These are phyloP conservation scores for Tetracentron sinense DNA, from an alignment of 164 flowering plant species.

Conservation along the genomic window DNA sequence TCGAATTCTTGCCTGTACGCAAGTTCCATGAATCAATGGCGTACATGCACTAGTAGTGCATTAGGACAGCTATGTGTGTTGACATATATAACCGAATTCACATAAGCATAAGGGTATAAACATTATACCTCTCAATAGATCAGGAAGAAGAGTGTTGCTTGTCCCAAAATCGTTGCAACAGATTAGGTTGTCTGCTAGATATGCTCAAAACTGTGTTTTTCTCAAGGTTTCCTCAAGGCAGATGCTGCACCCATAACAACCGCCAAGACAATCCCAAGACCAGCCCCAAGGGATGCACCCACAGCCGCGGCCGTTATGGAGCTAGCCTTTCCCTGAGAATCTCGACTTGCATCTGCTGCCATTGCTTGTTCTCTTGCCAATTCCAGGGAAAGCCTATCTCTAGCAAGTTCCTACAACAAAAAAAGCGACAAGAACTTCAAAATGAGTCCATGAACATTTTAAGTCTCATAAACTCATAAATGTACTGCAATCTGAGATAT, in stretches of 20 bases:
- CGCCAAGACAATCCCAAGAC: constrained; percentile 77
- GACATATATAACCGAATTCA: neutral
- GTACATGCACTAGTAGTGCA: neutral
- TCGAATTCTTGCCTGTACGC: too few species aligned
- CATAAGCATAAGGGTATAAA: neutral
- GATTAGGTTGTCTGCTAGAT: neutral
- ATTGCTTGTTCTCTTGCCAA: constrained; percentile 51
- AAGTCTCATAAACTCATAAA: neutral
- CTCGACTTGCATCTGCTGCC: constrained; percentile 32
- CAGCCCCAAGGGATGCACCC: constrained; percentile 90
- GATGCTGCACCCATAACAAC: constrained; percentile 98
- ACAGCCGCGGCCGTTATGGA: constrained; percentile 69
- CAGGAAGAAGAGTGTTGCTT: neutral
- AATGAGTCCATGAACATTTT: neutral
- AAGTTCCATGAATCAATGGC: neutral
- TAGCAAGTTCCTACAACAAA: constrained; percentile 57
- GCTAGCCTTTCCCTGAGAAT: constrained; percentile 44
- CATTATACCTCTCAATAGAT: neutral
- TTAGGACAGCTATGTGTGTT: neutral
- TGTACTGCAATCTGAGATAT: neutral
- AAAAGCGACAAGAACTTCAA: neutral
- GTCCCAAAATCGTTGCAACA: neutral
- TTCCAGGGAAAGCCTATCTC: constrained; percentile 62
- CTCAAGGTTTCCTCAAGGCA: constrained; percentile 89
- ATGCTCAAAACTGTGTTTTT: neutral